phyloP scores from a whole-genome alignment of 2,329 filamentous ascomycete species.

The Fusarium brevicatenulatum region DNA sequence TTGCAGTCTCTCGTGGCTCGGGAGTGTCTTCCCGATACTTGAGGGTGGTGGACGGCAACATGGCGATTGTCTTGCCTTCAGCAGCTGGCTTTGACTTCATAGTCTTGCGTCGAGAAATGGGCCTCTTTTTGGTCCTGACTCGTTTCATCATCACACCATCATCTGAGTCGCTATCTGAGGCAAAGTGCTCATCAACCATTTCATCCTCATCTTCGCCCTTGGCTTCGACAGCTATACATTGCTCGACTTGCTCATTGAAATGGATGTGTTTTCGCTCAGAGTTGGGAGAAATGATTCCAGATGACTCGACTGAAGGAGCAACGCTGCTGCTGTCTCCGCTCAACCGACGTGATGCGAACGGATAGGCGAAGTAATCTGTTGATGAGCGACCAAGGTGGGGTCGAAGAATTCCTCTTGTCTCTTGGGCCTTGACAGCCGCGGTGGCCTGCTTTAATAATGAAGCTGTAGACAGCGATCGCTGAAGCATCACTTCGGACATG shows the following conservation, averaged over 20 bases:
- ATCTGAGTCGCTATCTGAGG: conserved; percentile 75
- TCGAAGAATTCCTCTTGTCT: conserved; percentile 64
- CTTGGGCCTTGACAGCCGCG: conserved; percentile 85
- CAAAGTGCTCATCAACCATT: conserved; percentile 63
- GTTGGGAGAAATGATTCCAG: conserved; percentile 72
- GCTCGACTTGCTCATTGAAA: conserved; percentile 95
- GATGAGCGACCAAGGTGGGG: conserved; percentile 69
- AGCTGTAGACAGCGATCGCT: conserved; percentile 86
- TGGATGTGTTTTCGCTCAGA: conserved; percentile 86
- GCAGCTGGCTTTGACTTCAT: conserved; percentile 54
- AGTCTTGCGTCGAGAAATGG: conserved; percentile 54
- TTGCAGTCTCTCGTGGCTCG: conserved; percentile 69
- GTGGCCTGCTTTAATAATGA: conserved; percentile 91
- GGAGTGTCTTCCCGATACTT: conserved; percentile 85
- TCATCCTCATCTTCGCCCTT: conserved; percentile 83
- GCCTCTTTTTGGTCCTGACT: conserved; percentile 65
- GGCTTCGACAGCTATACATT: conserved; percentile 92
- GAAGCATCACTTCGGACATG: conserved; percentile 95
- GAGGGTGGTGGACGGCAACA: conserved; percentile 85
- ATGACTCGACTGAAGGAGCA: conserved; percentile 74
- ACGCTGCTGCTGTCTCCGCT: conserved; percentile 71
- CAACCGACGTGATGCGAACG: conserved; percentile 69
- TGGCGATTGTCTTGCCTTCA: conserved; percentile 88
- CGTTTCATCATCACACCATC: conserved; percentile 87
- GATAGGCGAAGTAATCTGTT: conserved; percentile 75